Conservation (phyloP, 1,284 basidiomycete genomes). For the Ustilago cynodontis region DNA sequence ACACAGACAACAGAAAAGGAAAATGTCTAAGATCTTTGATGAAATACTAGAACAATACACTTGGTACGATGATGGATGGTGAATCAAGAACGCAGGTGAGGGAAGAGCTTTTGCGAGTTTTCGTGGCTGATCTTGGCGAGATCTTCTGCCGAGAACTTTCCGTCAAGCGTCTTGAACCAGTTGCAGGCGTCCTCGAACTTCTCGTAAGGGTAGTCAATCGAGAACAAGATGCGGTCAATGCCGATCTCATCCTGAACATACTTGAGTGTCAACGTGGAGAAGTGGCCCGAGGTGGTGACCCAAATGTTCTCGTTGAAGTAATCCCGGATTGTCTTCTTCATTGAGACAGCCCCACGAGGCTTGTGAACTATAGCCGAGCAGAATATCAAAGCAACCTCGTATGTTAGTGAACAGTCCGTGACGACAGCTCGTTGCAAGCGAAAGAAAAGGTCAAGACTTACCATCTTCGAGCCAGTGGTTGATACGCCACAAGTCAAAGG, state of each 20-base stretch:
- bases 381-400: not conserved
- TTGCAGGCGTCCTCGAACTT: constrained; percentile 67
- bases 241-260: constrained; percentile 61
- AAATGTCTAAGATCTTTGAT: not conserved
- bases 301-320: constrained; percentile 65
- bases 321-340: constrained; percentile 59
- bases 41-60: not conserved
- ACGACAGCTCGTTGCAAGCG: not conserved
- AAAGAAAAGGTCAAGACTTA: constrained; percentile 10
- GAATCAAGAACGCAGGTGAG: constrained; percentile 28
- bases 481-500: constrained; percentile 69
- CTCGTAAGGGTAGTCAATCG: constrained; percentile 70
- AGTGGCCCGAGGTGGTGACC: constrained; percentile 64
- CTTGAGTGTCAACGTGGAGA: constrained; percentile 58
- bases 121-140: constrained; percentile 53
- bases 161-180: constrained; percentile 62
- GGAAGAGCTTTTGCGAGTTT: constrained; percentile 49
- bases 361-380: constrained; percentile 48
- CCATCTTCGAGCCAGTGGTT: constrained; percentile 69
- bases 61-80: not conserved
- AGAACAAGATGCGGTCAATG: constrained; percentile 69
- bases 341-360: constrained; percentile 53
- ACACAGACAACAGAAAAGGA: not conserved
- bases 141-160: constrained; percentile 36
- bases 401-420: not conserved